phyloP scores from a whole-genome alignment of 441 rosid species.

The Capsella rubella region DNA sequence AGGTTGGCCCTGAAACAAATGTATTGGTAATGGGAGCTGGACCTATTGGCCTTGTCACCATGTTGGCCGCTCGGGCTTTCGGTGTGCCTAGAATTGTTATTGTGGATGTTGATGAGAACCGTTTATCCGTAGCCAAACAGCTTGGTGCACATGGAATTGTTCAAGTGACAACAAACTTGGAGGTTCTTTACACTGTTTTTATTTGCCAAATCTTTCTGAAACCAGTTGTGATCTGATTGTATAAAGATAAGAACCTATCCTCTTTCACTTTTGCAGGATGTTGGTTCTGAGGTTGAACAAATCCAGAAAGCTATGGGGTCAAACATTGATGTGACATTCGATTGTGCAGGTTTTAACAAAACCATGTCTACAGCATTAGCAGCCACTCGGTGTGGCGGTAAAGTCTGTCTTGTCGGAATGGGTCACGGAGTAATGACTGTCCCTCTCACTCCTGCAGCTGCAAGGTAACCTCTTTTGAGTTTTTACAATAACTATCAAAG shows the following conservation, averaged over 20 bases:
- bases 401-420: constrained; percentile 96
- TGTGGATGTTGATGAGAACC: constrained; percentile 80
- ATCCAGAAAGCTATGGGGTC: constrained; percentile 69
- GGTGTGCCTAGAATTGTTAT: constrained; percentile 83
- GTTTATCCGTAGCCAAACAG: constrained; percentile 79
- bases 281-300: constrained; percentile 60
- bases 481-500: neutral
- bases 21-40: constrained; percentile 93
- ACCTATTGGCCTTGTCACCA: constrained; percentile 88
- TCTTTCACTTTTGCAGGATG: constrained; percentile 53
- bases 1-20: constrained; percentile 75
- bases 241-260: neutral
- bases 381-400: constrained; percentile 78
- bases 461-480: constrained; percentile 56
- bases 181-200: constrained; percentile 49
- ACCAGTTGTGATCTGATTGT: neutral
- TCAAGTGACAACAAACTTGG: constrained; percentile 63
- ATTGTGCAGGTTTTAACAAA: constrained; percentile 85
- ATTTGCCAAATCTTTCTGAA: neutral
- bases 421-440: constrained; percentile 85
- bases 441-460: constrained; percentile 88
- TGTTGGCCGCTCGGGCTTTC: constrained; percentile 89
- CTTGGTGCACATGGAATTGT: constrained; percentile 77
- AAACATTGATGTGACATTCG: constrained; percentile 73
- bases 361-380: constrained; percentile 87